Percentiles rank a stretch among this genome's conserved stretches.
Conservation (phyloP, 345 rosid genomes). For the Brassica rapa region DNA sequence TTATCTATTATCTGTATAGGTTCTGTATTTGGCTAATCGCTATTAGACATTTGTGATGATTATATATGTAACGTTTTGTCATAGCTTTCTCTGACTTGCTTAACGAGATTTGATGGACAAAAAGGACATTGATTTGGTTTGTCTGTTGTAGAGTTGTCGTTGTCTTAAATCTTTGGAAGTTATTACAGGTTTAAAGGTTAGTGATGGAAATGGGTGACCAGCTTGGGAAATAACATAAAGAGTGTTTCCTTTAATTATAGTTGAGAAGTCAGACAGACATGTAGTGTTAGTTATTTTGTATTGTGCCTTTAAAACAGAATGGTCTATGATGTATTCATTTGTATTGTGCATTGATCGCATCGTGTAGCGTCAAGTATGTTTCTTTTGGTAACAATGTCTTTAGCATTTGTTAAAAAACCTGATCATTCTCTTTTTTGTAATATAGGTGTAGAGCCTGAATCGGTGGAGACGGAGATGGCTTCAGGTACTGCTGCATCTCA, state of each 20-base stretch:
- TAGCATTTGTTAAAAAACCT: not conserved
- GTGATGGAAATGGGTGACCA: conserved; percentile 13
- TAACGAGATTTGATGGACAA: not conserved
- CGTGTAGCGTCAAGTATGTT: not conserved
- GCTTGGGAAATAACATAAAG: not conserved
- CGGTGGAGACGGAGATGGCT: conserved; percentile 37
- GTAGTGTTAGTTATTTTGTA: not conserved
- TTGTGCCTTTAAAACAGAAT: not conserved
- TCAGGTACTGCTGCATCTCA: conserved; percentile 37
- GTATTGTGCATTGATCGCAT: conserved; percentile 7
- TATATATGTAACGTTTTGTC: not conserved
- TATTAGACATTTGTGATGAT: not conserved
- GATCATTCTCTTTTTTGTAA: not conserved
- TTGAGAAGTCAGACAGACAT: conserved; percentile 14
- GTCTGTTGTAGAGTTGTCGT: conserved; percentile 7
- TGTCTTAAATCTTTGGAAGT: conserved; percentile 5
- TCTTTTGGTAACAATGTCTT: not conserved
- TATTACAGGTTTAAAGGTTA: conserved; percentile 3
- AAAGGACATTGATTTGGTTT: not conserved
- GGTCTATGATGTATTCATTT: not conserved
- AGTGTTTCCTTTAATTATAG: conserved; percentile 2
- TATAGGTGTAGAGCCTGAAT: conserved; percentile 51
- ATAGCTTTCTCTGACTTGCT: not conserved
- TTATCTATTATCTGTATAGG: not conserved
- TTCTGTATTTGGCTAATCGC: not conserved